These are phyloP conservation scores for Ascochyta fabae DNA, from an alignment of 2,329 filamentous ascomycete species.

Conservation along the genomic window DNA sequence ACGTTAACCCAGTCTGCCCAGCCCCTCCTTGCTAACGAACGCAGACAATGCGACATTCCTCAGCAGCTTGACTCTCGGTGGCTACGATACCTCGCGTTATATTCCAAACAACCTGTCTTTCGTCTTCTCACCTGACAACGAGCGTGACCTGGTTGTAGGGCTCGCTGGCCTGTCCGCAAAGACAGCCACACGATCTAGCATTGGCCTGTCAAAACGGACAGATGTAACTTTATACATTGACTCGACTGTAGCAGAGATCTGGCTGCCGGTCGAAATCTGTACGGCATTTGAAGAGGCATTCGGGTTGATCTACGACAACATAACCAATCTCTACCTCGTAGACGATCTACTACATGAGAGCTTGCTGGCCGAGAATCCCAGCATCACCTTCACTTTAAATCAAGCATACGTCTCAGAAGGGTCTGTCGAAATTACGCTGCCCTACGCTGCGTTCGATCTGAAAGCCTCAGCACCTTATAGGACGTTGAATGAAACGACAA, in stretches of 20 bases:
- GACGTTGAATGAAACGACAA: conserved; percentile 65
- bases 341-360: conserved; percentile 62
- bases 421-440: conserved; percentile 54
- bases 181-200: conserved; percentile 32
- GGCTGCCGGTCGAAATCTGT: conserved; percentile 62
- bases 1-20: conserved; percentile 35
- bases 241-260: conserved; percentile 57
- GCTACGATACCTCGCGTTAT: conserved; percentile 70
- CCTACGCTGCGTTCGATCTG: conserved; percentile 59
- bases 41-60: conserved; percentile 46
- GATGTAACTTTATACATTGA: conserved; percentile 56
- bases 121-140: conserved; percentile 61
- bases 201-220: conserved; percentile 44
- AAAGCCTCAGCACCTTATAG: conserved; percentile 56
- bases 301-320: conserved; percentile 69
- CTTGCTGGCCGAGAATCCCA: conserved; percentile 53
- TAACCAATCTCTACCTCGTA: conserved; percentile 69
- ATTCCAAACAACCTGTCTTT: conserved; percentile 67
- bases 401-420: conserved; percentile 42
- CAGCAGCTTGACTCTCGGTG: conserved; percentile 68
- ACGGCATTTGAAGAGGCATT: conserved; percentile 68
- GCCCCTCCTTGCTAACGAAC: conserved; percentile 12
- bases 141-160: conserved; percentile 66
- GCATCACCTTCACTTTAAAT: conserved; percentile 53
- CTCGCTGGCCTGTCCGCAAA: conserved; percentile 52